Percentiles rank a stretch among this genome's conserved stretches.
Evolutionary conservation across 441 rosid genomes (phyloP).

Genomic region (Croton setiger): DNA sequence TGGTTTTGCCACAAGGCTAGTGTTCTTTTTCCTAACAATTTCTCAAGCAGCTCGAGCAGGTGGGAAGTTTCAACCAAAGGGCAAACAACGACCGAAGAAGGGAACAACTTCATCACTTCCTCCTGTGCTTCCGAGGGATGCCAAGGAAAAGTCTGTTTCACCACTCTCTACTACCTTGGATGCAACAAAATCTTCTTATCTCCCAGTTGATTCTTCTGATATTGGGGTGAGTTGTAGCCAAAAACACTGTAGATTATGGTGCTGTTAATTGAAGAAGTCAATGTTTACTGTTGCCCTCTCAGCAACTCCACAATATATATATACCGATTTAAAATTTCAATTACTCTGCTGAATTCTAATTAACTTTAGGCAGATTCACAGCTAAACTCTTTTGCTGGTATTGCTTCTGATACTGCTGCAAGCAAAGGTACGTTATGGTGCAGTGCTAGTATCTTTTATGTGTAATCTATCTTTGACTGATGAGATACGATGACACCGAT

Average conservation of each 20-base stretch:
- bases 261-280: not conserved
- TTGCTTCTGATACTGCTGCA: slow-evolving; percentile 1
- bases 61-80: slow-evolving; percentile 65
- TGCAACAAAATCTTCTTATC: not conserved
- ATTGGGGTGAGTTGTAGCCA: not conserved
- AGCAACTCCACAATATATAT: not conserved
- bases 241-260: not conserved
- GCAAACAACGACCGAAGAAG: slow-evolving; percentile 37
- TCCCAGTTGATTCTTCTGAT: not conserved
- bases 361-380: slow-evolving; percentile 18
- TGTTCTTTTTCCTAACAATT: not conserved
- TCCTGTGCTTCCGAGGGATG: slow-evolving; percentile 16
- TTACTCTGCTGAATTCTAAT: slow-evolving; percentile 2
- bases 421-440: slow-evolving; percentile 9
- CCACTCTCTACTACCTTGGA: slow-evolving; percentile 7
- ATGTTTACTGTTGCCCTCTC: not conserved
- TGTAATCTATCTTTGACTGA: not conserved
- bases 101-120: slow-evolving; percentile 15
- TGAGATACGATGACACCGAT: not conserved
- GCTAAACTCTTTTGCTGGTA: slow-evolving; percentile 14
- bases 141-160: slow-evolving; percentile 18
- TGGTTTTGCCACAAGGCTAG: not conserved
- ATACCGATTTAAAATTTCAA: not conserved
- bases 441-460: not conserved
- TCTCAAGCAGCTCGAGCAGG: slow-evolving; percentile 33